Percentiles rank a stretch among this genome's conserved stretches.
Conservation (phyloP, 2,329 filamentous ascomycete species). For the Eutypa lata region DNA sequence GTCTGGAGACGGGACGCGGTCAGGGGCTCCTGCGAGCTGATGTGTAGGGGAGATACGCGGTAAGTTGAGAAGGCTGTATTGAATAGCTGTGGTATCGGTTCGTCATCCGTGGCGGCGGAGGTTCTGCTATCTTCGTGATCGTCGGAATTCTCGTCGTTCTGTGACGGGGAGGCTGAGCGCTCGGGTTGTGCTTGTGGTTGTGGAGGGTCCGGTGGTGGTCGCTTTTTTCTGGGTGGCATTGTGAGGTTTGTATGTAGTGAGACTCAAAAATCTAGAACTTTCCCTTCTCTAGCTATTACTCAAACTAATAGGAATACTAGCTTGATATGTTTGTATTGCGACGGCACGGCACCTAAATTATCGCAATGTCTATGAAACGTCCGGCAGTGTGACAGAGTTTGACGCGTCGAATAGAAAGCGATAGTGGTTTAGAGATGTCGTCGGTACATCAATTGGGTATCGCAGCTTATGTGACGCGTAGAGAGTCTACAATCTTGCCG, state of each 20-base stretch:
- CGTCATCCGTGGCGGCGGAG: conserved; percentile 18
- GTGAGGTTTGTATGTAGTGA: not conserved
- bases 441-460: too few species aligned
- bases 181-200: not conserved
- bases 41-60: conserved; percentile 51
- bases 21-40: conserved; percentile 40
- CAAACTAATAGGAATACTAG: too few species aligned
- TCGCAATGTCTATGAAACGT: too few species aligned
- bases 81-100: conserved; percentile 42
- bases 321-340: too few species aligned
- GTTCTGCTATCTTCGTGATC: conserved; percentile 4
- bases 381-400: too few species aligned
- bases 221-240: conserved; percentile 8
- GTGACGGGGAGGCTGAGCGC: conserved; percentile 3
- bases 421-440: too few species aligned
- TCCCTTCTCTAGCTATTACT: too few species aligned
- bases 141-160: not conserved
- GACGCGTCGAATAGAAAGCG: too few species aligned
- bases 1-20: conserved; percentile 35
- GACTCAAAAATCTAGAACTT: too few species aligned
- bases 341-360: too few species aligned
- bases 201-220: not conserved
- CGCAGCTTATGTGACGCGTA: too few species aligned
- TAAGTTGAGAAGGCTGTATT: conserved; percentile 58
- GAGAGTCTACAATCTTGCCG: too few species aligned